Evolutionary conservation across 768 basidiomycete species (phyloP), one percentile per base, ranked within the genome.

Genomic region (Leccinum incarnatum): DNA sequence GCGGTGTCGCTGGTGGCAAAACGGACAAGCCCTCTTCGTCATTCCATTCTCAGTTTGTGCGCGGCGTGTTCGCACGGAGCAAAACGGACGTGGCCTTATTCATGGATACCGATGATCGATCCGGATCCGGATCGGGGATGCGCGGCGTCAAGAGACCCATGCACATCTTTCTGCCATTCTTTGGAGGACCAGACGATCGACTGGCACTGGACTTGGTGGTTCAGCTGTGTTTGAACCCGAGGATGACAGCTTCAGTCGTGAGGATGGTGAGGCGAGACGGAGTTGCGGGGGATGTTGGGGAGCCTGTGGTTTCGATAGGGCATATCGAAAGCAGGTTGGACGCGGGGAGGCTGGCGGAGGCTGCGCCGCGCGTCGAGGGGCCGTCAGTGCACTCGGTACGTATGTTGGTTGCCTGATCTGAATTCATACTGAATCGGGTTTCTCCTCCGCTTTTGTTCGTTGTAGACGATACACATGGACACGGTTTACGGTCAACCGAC

Each of bases 111-210:
- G 80, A 79, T 37, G 75, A 77, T 54, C 65, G 63, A 9, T 53
- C 67, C 32, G 63, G 67, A 0, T 59, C 62, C 46, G 64, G 14
- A 11, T 21, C 46, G 6, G 46, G 46, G 21, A 14, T 12, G 14
- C 40, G n/a, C n/a, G 40, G 51, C 21, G 2, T 57, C 27, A 71
- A 71, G 49, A 74, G 74, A 42, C 71, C 66, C 9, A 81, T 86
- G 66, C 90, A 93, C 67, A 64, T 98, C 14, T 90, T 93, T 74
- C 67, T 97, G 12, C 91, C 93, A 0, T 98, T 98, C 82, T 91
- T 93, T 70, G 96, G 96, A 23, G 96, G 96, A 0, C 89, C 93
- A 0, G 96, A 98, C 71, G 95, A 97, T 69, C 81, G 96, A 3
- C 78, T 94, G 17, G 92, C 93, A 0, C 75, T 98, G 36, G 85